phyloP scores from a whole-genome alignment of 176 grass and related monocot genomes.

The Aegilops speltoides region DNA sequence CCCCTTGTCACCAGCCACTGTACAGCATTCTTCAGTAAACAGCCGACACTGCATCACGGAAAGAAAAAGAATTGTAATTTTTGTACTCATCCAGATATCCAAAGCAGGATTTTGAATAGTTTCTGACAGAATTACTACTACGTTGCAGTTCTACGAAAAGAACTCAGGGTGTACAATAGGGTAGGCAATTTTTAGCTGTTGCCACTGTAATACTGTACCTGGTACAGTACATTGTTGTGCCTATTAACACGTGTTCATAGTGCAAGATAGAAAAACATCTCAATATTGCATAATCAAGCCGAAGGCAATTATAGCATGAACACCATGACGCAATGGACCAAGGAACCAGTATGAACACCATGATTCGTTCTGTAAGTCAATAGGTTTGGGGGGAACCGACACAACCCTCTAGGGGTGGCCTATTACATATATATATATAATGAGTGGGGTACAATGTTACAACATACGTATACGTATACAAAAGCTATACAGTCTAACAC shows the following conservation, averaged over 20 bases:
- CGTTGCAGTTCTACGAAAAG: constrained; percentile 17
- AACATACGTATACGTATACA: too few relatives aligned
- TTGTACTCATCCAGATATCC: constrained; percentile 27
- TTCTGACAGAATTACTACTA: constrained; percentile 17
- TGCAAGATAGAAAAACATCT: neutral
- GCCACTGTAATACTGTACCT: constrained; percentile 27
- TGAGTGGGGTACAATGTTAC: too few relatives aligned
- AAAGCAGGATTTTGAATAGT: constrained; percentile 34
- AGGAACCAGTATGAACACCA: too few relatives aligned
- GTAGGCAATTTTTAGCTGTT: constrained; percentile 45
- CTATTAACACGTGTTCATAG: neutral
- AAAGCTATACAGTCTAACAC: too few relatives aligned
- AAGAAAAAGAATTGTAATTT: neutral
- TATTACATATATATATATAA: too few relatives aligned
- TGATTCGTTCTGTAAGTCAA: too few relatives aligned
- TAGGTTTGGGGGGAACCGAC: too few relatives aligned
- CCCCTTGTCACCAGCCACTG: constrained; percentile 18
- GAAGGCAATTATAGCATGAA: too few relatives aligned
- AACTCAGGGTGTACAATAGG: constrained; percentile 41
- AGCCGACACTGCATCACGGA: neutral
- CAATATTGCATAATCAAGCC: neutral
- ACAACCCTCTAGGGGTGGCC: too few relatives aligned
- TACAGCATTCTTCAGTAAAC: constrained; percentile 44
- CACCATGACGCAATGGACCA: too few relatives aligned
- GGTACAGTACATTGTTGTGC: constrained; percentile 22